Percentiles rank a stretch among this genome's conserved stretches.
phyloP scores from a whole-genome alignment of 2,329 filamentous ascomycete genomes.

The Grosmannia serpens region DNA sequence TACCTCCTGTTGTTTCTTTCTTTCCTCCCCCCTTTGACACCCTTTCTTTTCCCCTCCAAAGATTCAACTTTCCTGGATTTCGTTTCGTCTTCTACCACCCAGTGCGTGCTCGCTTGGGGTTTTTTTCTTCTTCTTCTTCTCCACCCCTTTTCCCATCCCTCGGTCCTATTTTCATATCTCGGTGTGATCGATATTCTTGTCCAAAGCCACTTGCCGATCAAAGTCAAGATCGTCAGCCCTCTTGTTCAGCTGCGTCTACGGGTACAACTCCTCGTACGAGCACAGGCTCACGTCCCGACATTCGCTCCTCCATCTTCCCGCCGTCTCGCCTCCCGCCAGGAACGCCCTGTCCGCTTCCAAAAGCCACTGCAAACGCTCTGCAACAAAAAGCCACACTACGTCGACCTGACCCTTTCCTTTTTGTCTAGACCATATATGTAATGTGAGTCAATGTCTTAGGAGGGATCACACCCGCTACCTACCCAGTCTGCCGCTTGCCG shows the following conservation, averaged over 20 bases:
- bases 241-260: not conserved
- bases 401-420: not conserved
- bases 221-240: constrained; percentile 10
- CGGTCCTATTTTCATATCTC: not conserved
- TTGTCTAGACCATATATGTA: not conserved
- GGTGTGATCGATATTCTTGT: not conserved
- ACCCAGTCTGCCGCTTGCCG: not conserved
- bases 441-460: not conserved
- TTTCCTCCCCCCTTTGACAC: not conserved
- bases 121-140: not conserved
- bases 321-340: not conserved
- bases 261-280: not conserved
- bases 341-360: not conserved
- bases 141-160: not conserved
- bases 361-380: not conserved
- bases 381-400: not conserved
- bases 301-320: not conserved
- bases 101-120: not conserved
- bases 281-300: not conserved
- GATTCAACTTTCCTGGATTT: not conserved
- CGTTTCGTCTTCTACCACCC: not conserved
- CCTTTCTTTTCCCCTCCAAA: not conserved
- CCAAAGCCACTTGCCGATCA: constrained; percentile 4
- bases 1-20: not conserved
- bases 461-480: not conserved